Percentiles rank a stretch among this genome's conserved stretches.
Evolutionary conservation across 2,329 filamentous ascomycete genomes (phyloP).

Genomic region (Colletotrichum brevisporum): DNA sequence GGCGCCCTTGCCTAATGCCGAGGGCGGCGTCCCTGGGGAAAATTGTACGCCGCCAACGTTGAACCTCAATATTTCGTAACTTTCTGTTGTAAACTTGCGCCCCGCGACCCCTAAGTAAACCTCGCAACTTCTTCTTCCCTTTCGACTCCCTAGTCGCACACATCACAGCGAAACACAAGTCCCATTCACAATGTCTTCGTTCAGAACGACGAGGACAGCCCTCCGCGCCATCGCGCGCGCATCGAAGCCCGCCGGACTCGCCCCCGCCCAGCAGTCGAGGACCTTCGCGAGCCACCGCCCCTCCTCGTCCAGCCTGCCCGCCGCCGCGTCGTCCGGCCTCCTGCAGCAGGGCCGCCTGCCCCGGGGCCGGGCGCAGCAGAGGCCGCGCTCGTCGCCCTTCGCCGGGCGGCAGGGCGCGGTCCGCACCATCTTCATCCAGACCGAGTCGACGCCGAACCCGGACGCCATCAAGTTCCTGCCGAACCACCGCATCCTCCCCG

Average conservation of each 20-base stretch:
- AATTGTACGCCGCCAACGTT: slow-evolving; percentile 12
- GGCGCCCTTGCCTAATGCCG: slow-evolving; percentile 28
- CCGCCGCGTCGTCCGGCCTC: slow-evolving; percentile 34
- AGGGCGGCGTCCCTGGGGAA: slow-evolving; percentile 16
- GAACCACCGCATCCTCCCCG: slow-evolving; percentile 87
- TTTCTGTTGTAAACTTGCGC: neutral
- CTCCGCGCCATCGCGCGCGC: slow-evolving; percentile 38
- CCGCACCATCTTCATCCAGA: slow-evolving; percentile 97
- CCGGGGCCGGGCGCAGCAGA: slow-evolving; percentile 12
- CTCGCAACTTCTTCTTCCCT: too few relatives aligned
- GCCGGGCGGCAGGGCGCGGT: slow-evolving; percentile 52
- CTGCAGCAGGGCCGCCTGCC: slow-evolving; percentile 29
- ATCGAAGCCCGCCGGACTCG: slow-evolving; percentile 17
- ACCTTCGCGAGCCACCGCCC: slow-evolving; percentile 34
- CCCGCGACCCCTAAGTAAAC: too few relatives aligned
- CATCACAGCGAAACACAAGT: neutral
- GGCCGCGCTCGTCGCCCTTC: slow-evolving; percentile 33
- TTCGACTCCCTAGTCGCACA: neutral
- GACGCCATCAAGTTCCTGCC: slow-evolving; percentile 97
- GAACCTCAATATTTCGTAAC: slow-evolving; percentile 1
- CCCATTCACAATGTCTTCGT: slow-evolving; percentile 35
- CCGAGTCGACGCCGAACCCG: slow-evolving; percentile 92
- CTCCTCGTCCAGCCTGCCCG: slow-evolving; percentile 31
- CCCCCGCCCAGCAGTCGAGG: slow-evolving; percentile 28
- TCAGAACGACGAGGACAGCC: slow-evolving; percentile 33